Conservation (phyloP, 2,329 filamentous ascomycete species). For the Sporothrix schenckii region DNA sequence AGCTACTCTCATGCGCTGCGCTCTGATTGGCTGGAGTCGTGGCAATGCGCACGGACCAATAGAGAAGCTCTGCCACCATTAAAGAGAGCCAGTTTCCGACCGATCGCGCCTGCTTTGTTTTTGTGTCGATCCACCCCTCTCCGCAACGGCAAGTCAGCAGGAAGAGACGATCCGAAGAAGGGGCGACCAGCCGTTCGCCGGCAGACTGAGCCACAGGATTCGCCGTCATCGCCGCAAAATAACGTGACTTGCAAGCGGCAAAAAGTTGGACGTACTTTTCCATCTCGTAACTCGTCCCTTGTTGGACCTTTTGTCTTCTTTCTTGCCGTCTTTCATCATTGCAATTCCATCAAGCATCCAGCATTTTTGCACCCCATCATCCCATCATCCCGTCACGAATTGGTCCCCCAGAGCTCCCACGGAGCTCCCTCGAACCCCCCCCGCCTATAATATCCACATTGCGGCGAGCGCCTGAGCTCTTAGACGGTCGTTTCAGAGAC, state of each 20-base stretch:
- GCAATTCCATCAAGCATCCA: not conserved
- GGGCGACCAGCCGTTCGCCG: slow-evolving; percentile 13
- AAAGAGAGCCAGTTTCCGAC: not conserved
- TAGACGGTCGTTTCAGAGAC: not conserved
- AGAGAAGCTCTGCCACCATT: not conserved
- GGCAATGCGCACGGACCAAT: slow-evolving; percentile 12
- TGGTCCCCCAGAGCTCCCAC: not conserved
- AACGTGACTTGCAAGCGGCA: slow-evolving; percentile 25
- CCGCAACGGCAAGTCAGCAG: slow-evolving; percentile 17
- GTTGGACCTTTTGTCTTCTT: not conserved
- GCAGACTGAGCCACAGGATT: not conserved
- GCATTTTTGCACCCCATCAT: not conserved
- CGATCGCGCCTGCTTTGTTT: slow-evolving; percentile 18
- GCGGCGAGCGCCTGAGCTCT: not conserved
- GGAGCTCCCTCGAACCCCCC: slow-evolving; percentile 2
- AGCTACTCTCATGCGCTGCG: not conserved
- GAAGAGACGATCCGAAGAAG: not conserved
- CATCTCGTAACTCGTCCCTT: not conserved
- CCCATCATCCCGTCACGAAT: slow-evolving; percentile 17
- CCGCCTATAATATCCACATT: slow-evolving; percentile 3
- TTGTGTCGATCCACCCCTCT: slow-evolving; percentile 13
- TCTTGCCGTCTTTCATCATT: not conserved
- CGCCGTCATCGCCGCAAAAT: slow-evolving; percentile 25
- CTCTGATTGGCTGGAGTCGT: slow-evolving; percentile 17
- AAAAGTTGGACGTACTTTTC: not conserved